Base-by-base conservation (phyloP, 176 grass and related monocot species). In the Carex kokanica region DNA sequence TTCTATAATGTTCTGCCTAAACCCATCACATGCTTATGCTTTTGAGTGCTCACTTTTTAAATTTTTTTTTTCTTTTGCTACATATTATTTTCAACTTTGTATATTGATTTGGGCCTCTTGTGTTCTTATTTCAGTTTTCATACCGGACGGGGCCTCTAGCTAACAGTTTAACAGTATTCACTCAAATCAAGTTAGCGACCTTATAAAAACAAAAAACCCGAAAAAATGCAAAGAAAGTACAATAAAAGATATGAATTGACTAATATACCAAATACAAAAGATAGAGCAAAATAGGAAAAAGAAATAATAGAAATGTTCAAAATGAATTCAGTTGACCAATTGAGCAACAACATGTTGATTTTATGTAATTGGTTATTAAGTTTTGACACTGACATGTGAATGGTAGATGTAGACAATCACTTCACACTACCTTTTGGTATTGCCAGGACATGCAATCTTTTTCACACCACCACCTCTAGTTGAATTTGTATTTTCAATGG, bases 281-380 rank as follows among this genome's bases (percentile, higher is more conserved):
- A 20, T 15, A 53, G 49, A 77, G 10, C 7, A 18, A 53, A 32
- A 17, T 9, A 56, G 31, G 21, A 62, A 23, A 21, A 5, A 62
- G 12, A 61, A 18, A 80, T 6, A 53, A 58, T 8, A 78, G 8
- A 80, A 59, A 21, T 62, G 10, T 62, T 41, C 6, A 80, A 80
- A 60, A 43, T 57, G 3, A 40, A 23, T 81, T 81, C 31, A 81
- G 32, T 10, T 17, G 3, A 38, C 29, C 78, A 60, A 60, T 64
- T 47, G 14, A 75, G 67, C 62, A 64, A 67, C 21, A 34, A 29
- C 80, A 63, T 21, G 52, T 81, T 62, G 36, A 81, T 5, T 64
- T 17, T 51, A 82, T 32, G 15, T 34, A 60, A 58, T 47, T 27
- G 12, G n/a, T 41, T 36, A 55, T 41, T 36, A 55, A 56, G 27